These are phyloP conservation scores for Solanum tarijense DNA, from an alignment of 257 asterid genomes.

Conservation along the genomic window DNA sequence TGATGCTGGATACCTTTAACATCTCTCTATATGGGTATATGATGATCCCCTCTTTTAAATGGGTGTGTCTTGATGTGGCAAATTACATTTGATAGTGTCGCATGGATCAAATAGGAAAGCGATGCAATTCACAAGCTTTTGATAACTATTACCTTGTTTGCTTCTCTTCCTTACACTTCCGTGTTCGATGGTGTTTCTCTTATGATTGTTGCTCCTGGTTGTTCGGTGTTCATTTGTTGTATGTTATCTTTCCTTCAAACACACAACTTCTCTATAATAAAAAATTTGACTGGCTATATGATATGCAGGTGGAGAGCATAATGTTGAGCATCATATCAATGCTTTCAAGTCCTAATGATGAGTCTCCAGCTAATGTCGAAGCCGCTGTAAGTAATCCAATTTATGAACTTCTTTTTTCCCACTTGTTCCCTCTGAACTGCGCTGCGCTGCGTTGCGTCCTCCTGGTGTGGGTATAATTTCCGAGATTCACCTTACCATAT, in stretches of 20 bases:
- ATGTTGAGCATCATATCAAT: constrained; percentile 16
- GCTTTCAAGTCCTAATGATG: background rate
- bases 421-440: background rate
- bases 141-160: background rate
- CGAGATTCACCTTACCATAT: too few relatives aligned
- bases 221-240: background rate
- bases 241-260: background rate
- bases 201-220: background rate
- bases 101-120: background rate
- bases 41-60: background rate
- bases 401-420: background rate
- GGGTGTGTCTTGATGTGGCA: background rate
- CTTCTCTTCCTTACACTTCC: background rate
- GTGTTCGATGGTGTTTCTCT: background rate
- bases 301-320: constrained; percentile 94
- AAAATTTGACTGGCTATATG: constrained; percentile 2
- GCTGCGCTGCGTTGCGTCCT: background rate
- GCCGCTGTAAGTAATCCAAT: background rate
- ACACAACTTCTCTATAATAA: background rate
- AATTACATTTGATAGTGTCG: background rate
- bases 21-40: background rate
- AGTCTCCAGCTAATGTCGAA: background rate
- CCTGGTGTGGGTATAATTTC: background rate
- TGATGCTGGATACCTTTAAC: background rate
- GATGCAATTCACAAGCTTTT: background rate